Evolutionary conservation across 2,329 filamentous ascomycete species (phyloP).

Genomic region (Paracorniculantispora psalliotae): DNA sequence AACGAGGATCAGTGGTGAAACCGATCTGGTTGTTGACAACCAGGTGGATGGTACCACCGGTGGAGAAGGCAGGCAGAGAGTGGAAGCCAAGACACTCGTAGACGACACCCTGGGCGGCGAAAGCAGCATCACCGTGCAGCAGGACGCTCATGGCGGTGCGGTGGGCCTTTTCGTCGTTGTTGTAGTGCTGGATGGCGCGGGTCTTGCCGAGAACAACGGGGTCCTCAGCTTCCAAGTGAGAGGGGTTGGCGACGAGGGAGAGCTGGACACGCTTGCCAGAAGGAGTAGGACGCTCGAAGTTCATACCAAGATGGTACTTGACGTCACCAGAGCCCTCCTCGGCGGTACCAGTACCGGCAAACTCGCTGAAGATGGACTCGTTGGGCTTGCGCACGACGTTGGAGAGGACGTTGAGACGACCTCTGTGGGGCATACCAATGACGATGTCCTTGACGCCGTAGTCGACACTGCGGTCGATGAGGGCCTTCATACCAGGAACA

Average conservation of each 20-base stretch:
- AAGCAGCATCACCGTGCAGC: conserved; percentile 94
- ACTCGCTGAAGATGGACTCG: conserved; percentile 99
- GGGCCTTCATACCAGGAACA: conserved; percentile 97
- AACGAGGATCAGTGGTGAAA: conserved; percentile 97
- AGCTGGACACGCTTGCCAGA: conserved; percentile 99
- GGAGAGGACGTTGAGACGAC: conserved; percentile 93
- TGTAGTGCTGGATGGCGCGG: conserved; percentile 97
- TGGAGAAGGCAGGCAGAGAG: conserved; percentile 91
- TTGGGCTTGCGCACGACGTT: conserved; percentile 99
- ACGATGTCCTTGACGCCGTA: conserved; percentile 99
- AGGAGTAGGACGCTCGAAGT: conserved; percentile 96
- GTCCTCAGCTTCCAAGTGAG: conserved; percentile 96
- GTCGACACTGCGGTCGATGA: conserved; percentile 97
- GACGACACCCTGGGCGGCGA: conserved; percentile 93
- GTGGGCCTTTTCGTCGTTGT: conserved; percentile 88
- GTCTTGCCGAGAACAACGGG: conserved; percentile 97
- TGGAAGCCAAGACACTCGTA: conserved; percentile 99
- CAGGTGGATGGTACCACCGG: conserved; percentile 92
- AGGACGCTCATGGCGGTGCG: conserved; percentile 90
- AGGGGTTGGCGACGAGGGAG: conserved; percentile 95
- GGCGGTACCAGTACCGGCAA: conserved; percentile 79
- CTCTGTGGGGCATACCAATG: conserved; percentile 99
- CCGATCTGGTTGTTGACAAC: conserved; percentile 99
- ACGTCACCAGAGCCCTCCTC: conserved; percentile 96
- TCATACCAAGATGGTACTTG: conserved; percentile 99